Conservation (phyloP, 352 stramenopile species). For the Phytophthora melonis region DNA sequence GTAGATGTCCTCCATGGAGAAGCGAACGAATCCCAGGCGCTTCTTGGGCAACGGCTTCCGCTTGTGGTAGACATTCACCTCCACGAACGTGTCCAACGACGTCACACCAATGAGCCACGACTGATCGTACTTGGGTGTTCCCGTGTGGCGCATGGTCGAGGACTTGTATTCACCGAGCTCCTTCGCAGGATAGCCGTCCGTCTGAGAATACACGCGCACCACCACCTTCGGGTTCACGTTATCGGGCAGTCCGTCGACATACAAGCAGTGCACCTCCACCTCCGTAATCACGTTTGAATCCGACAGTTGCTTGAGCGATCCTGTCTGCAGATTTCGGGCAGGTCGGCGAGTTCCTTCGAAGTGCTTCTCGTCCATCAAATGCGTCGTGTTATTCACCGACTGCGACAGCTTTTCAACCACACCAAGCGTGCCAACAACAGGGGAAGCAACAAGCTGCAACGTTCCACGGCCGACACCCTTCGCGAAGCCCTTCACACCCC, state of each 20-base stretch:
- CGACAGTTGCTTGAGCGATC: slow-evolving; percentile 72
- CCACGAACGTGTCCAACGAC: slow-evolving; percentile 81
- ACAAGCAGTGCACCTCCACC: slow-evolving; percentile 80
- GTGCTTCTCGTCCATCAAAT: slow-evolving; percentile 84
- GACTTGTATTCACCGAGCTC: slow-evolving; percentile 79
- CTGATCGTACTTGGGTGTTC: slow-evolving; percentile 81
- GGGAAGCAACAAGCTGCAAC: slow-evolving; percentile 79
- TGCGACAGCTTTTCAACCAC: slow-evolving; percentile 87
- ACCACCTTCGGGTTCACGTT: slow-evolving; percentile 79
- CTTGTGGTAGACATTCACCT: slow-evolving; percentile 86
- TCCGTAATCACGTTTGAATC: slow-evolving; percentile 91
- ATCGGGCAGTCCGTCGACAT: slow-evolving; percentile 72
- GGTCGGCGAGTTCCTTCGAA: slow-evolving; percentile 82
- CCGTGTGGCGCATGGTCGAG: slow-evolving; percentile 67
- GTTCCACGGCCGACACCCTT: slow-evolving; percentile 84
- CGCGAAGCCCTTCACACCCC: slow-evolving; percentile 84
- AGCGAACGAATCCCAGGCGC: slow-evolving; percentile 68
- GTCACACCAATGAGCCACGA: slow-evolving; percentile 83
- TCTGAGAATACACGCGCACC: slow-evolving; percentile 69
- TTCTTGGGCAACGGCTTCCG: slow-evolving; percentile 89
- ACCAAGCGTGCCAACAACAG: slow-evolving; percentile 84
- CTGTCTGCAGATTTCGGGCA: slow-evolving; percentile 66
- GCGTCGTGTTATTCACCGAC: slow-evolving; percentile 88
- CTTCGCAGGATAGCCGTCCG: slow-evolving; percentile 49
- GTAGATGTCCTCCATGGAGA: slow-evolving; percentile 90